Evolutionary conservation across 1,284 basidiomycete genomes (phyloP), one percentile per base, ranked within the genome.

Genomic region (Mycosarcoma maydis): DNA sequence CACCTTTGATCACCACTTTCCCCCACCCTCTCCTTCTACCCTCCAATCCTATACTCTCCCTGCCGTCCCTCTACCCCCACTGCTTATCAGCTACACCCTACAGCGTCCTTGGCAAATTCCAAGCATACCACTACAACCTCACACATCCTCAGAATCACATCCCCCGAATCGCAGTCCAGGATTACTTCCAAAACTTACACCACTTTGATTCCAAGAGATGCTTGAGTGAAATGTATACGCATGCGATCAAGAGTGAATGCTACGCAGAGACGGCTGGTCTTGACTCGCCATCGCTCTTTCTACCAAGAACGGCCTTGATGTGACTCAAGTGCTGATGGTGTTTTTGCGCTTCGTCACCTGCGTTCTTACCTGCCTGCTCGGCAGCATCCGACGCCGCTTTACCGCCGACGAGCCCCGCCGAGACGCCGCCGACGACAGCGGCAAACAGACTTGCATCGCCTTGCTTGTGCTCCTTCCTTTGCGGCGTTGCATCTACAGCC

Each of bases 371-470:
- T 19, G 43, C 24, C 27, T 66, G 38, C 13, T 52, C 16, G 1
- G 54, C 45, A 1, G 47, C 58, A 20, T 30, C 47, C 3, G 24
- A 27, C 0, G 57, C 68, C 13, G 54, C 62, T 26, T 66, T 57
- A 2, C 64, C 59, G 6, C 54, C 50, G 1, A 56, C 43, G 14
- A 61, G 20, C 0, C 65, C 51, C 1, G 60, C 51, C 4, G 56
- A 58, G 23, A 65, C 43, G 8, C 67, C 67, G 8, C 57, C 61
- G 0, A 70, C 61, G 0, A 70, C 54, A 13, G 56, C 61, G 6
- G 61, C 57, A 26, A 70, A 70, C 19, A 65, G 29, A 20, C 49
- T 54, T 2, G 61, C 50, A 22, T 65, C 61, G 24, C 57, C 49
- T 13, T 70, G 57, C 48, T 61, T 43, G 24, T 51, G 45, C 17